Evolutionary conservation across 257 asterid genomes (phyloP).

Genomic region (Solanum dulcamara): DNA sequence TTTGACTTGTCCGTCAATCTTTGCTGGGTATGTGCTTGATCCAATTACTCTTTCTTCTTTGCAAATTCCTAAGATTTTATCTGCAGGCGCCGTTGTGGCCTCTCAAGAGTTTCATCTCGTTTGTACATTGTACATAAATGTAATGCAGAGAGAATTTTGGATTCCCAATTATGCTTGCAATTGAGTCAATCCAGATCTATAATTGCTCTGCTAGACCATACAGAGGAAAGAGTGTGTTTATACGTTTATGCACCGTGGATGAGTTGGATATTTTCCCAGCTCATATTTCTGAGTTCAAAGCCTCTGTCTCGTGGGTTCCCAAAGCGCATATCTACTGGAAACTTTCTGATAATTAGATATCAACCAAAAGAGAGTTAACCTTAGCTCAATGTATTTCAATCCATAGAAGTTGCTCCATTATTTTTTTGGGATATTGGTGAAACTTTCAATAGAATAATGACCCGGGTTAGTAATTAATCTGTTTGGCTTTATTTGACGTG

Average conservation of each 20-base stretch:
- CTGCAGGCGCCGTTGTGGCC: background rate
- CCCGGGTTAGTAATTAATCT: background rate
- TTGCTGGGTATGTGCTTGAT: constrained; percentile 57
- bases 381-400: background rate
- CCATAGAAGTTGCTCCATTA: background rate
- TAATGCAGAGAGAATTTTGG: background rate
- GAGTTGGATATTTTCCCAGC: background rate
- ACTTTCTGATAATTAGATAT: background rate
- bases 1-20: constrained; percentile 72
- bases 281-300: background rate
- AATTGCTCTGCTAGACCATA: background rate
- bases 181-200: background rate
- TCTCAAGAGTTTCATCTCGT: background rate
- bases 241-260: background rate
- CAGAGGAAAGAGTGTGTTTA: background rate
- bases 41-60: background rate
- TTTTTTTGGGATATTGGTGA: background rate
- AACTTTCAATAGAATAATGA: background rate
- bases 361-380: background rate
- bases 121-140: background rate
- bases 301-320: background rate
- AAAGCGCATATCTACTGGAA: background rate
- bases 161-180: background rate
- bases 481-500: background rate
- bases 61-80: background rate